A percentile compares a stretch with the other conserved stretches of the same genome.
Conservation (phyloP, 192 early-diverging fungal species). For the Geranomyces variabilis region DNA sequence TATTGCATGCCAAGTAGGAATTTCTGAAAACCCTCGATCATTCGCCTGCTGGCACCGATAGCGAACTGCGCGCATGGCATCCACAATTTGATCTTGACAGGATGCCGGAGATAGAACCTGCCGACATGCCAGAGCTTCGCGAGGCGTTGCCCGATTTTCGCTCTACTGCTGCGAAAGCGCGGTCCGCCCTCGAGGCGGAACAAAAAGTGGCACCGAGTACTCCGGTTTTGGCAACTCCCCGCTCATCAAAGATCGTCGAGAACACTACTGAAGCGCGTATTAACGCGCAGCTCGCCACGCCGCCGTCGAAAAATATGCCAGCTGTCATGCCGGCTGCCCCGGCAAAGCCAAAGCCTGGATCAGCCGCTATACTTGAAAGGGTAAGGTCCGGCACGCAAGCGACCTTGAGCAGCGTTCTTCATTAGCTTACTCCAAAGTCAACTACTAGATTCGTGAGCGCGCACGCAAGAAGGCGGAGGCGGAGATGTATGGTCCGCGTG, state of each 20-base stretch:
- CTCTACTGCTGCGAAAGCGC: neutral
- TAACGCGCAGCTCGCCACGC: too few relatives aligned
- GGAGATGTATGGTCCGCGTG: constrained; percentile 18
- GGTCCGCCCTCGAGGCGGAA: neutral
- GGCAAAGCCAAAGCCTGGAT: constrained; percentile 28
- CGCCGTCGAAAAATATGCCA: too few relatives aligned
- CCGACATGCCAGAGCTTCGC: constrained; percentile 29
- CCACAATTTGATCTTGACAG: constrained; percentile 35
- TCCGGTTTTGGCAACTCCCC: too few relatives aligned
- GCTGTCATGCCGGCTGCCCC: neutral
- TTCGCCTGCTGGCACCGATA: neutral
- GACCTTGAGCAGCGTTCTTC: neutral
- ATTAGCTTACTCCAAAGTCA: too few relatives aligned
- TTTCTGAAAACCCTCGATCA: constrained; percentile 1
- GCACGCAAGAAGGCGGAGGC: constrained; percentile 32
- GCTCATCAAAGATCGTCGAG: too few relatives aligned
- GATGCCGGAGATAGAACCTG: constrained; percentile 35
- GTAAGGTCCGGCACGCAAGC: constrained; percentile 26
- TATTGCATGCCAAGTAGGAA: neutral
- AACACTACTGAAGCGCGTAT: too few relatives aligned
- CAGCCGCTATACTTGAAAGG: constrained; percentile 35
- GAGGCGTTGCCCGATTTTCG: constrained; percentile 12
- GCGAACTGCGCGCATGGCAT: constrained; percentile 34
- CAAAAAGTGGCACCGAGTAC: too few relatives aligned
- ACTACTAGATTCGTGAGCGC: constrained; percentile 41